Conservation (phyloP, 495 filamentous ascomycete species). For the Aspergillus avenaceus region DNA sequence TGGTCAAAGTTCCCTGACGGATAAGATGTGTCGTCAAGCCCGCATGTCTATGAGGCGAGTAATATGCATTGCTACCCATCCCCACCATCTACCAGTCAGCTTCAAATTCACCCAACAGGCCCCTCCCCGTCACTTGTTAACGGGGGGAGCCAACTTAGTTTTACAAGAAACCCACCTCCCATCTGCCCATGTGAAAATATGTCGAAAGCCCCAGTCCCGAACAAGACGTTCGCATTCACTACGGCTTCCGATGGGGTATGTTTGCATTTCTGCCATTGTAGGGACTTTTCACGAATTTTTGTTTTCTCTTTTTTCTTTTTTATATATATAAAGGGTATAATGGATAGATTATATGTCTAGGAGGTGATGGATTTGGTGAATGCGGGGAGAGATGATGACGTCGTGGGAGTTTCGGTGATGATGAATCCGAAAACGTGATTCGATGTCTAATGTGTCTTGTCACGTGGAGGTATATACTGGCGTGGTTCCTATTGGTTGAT, state of each 20-base stretch:
- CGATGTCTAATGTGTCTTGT: too few relatives aligned
- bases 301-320: background rate
- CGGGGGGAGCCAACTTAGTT: too few relatives aligned
- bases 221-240: slow-evolving; percentile 61
- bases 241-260: slow-evolving; percentile 37
- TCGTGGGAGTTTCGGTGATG: too few relatives aligned
- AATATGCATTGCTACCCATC: slow-evolving; percentile 58
- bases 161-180: slow-evolving; percentile 62
- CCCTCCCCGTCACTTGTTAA: too few relatives aligned
- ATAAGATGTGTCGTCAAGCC: slow-evolving; percentile 76
- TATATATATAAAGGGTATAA: too few relatives aligned
- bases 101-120: too few relatives aligned
- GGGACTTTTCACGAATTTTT: too few relatives aligned
- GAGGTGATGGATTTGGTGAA: background rate
- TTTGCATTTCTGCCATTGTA: slow-evolving; percentile 15
- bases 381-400: background rate
- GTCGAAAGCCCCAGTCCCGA: slow-evolving; percentile 67
- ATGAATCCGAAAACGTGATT: too few relatives aligned
- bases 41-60: slow-evolving; percentile 67
- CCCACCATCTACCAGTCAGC: background rate
- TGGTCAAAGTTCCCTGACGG: slow-evolving; percentile 63
- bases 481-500: too few relatives aligned
- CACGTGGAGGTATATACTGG: too few relatives aligned
- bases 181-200: slow-evolving; percentile 82
- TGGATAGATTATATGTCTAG: background rate